Evolutionary conservation across 2,329 filamentous ascomycete species (phyloP).

Genomic region (Zarea fungicola): DNA sequence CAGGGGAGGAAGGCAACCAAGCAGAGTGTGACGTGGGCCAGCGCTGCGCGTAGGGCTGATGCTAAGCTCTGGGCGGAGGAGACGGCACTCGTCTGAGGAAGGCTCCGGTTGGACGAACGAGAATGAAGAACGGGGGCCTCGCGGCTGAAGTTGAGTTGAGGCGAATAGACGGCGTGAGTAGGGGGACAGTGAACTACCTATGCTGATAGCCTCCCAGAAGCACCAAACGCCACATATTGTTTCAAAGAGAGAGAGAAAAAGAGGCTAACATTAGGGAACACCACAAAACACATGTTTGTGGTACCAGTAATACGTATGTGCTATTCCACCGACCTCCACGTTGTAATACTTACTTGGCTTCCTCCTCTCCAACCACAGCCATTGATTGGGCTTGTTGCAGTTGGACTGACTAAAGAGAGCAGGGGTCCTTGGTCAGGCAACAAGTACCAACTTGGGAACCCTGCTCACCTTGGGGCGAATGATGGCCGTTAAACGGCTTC

Average conservation of each 20-base stretch:
- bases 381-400: too few species aligned
- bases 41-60: slow-evolving; percentile 11
- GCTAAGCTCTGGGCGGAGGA: background rate
- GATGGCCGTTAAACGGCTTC: slow-evolving; percentile 4
- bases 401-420: background rate
- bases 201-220: too few species aligned
- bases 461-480: slow-evolving; percentile 12
- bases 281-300: too few species aligned
- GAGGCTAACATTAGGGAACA: too few species aligned
- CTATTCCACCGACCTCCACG: too few species aligned
- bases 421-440: background rate
- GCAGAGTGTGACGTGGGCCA: slow-evolving; percentile 1
- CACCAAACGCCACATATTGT: too few species aligned
- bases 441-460: background rate
- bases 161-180: background rate
- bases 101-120: slow-evolving; percentile 4
- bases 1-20: background rate
- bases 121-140: background rate
- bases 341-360: too few species aligned
- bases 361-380: too few species aligned
- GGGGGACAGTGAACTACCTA: too few species aligned
- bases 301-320: too few species aligned
- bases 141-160: background rate
- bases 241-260: too few species aligned
- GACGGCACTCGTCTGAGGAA: slow-evolving; percentile 5